These are phyloP conservation scores for Davidsoniella neocaledoniae DNA, from an alignment of 2,329 filamentous ascomycete genomes.

Conservation along the genomic window DNA sequence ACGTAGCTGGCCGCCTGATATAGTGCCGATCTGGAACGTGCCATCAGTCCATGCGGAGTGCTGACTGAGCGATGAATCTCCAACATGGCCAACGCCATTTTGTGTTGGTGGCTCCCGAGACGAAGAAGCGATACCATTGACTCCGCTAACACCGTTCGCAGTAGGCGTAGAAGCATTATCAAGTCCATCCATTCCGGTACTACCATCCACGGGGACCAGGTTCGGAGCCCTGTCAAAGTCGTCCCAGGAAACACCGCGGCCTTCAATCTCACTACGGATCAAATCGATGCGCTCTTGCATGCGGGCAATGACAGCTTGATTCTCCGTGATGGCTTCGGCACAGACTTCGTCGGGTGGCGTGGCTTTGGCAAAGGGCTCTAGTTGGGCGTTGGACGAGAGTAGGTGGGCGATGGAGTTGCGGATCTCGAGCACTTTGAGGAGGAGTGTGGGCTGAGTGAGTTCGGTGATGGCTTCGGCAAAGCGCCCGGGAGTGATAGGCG, in stretches of 20 bases:
- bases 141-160: not conserved
- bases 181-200: not conserved
- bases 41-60: constrained; percentile 42
- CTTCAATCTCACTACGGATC: constrained; percentile 47
- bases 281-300: constrained; percentile 50
- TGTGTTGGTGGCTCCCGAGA: too few relatives aligned
- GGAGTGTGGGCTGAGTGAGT: constrained; percentile 48
- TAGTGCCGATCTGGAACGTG: constrained; percentile 43
- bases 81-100: not conserved
- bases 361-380: constrained; percentile 46
- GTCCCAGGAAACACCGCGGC: constrained; percentile 36
- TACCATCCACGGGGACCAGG: constrained; percentile 13
- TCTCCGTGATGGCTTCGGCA: constrained; percentile 56
- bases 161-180: not conserved
- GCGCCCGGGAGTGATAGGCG: constrained; percentile 42
- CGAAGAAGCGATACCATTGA: not conserved
- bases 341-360: constrained; percentile 46
- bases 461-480: constrained; percentile 52
- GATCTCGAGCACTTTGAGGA: constrained; percentile 60
- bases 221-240: constrained; percentile 33
- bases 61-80: constrained; percentile 6
- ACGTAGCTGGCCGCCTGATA: constrained; percentile 33
- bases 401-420: constrained; percentile 60
- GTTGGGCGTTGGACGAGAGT: constrained; percentile 55
- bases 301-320: constrained; percentile 48